Evolutionary conservation across 2,329 filamentous ascomycete species (phyloP).

Genomic region (Emmonsiellopsis sp.): DNA sequence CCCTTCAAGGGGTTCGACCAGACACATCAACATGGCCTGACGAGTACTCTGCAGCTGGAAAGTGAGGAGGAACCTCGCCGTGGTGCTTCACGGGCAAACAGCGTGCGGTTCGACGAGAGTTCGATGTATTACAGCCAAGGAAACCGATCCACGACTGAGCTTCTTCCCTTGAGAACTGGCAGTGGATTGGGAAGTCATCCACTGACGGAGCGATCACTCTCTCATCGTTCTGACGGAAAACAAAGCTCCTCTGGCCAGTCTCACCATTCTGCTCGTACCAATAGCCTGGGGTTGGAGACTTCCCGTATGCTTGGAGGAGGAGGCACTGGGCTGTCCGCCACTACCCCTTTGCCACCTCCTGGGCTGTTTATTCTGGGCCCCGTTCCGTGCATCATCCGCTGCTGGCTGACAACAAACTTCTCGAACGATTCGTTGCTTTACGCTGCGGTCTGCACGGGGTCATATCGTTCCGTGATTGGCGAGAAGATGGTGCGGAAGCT

Average conservation of each 20-base stretch:
- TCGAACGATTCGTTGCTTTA: slow-evolving; percentile 84
- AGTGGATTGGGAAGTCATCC: slow-evolving; percentile 70
- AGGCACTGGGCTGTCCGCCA: slow-evolving; percentile 58
- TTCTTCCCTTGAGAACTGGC: slow-evolving; percentile 65
- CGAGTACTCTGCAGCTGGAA: slow-evolving; percentile 76
- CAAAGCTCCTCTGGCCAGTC: slow-evolving; percentile 89
- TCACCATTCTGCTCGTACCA: slow-evolving; percentile 66
- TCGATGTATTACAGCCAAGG: slow-evolving; percentile 83
- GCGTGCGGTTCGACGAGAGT: slow-evolving; percentile 94
- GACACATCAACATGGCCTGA: slow-evolving; percentile 70
- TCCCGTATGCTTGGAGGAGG: slow-evolving; percentile 55
- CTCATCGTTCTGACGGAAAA: slow-evolving; percentile 90
- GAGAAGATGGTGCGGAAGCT: slow-evolving; percentile 65
- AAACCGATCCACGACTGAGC: slow-evolving; percentile 73
- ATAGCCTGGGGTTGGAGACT: slow-evolving; percentile 72
- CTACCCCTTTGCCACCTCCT: slow-evolving; percentile 54
- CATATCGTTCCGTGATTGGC: slow-evolving; percentile 77
- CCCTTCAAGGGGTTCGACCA: slow-evolving; percentile 81
- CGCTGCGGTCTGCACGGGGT: slow-evolving; percentile 85
- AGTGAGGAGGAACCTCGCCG: slow-evolving; percentile 78
- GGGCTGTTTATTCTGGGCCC: slow-evolving; percentile 79
- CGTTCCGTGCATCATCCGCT: slow-evolving; percentile 88
- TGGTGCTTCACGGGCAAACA: slow-evolving; percentile 86
- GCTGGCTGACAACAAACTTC: slow-evolving; percentile 87
- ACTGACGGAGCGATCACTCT: slow-evolving; percentile 83